phyloP scores from a whole-genome alignment of 164 flowering plant species.

The Chloranthus sessilifolius region DNA sequence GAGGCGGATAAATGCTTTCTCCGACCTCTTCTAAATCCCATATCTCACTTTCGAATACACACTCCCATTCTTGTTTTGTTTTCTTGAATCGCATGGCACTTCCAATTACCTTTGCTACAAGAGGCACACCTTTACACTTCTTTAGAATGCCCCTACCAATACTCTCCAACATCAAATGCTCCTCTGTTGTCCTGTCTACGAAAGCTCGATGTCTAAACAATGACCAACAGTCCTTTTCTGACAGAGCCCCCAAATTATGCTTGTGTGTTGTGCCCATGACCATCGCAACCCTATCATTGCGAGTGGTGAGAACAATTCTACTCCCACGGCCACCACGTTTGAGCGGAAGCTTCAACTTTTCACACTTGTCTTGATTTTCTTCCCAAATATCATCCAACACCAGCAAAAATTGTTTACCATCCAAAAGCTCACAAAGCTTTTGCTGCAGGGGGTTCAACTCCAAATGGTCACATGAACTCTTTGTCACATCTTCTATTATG shows the following conservation, averaged over 20 bases:
- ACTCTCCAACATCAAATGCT: not conserved
- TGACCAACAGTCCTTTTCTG: conserved; percentile 18
- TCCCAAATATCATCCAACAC: conserved; percentile 23
- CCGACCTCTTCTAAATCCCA: conserved; percentile 4
- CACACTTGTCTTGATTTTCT: conserved; percentile 13
- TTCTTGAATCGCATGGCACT: conserved; percentile 11
- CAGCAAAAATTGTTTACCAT: conserved; percentile 10
- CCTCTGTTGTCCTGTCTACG: not conserved
- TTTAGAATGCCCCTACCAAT: conserved; percentile 12
- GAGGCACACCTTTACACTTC: not conserved
- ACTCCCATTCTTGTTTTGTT: conserved; percentile 9
- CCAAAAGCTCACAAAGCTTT: not conserved
- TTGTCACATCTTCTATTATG: not conserved
- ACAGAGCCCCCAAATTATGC: not conserved
- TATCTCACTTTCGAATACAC: conserved; percentile 6
- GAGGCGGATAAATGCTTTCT: conserved; percentile 1
- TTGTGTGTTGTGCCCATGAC: not conserved
- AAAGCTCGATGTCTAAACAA: conserved; percentile 18
- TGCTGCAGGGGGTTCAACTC: not conserved
- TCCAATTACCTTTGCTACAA: conserved; percentile 13
- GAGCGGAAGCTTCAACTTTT: not conserved
- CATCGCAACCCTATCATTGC: conserved; percentile 8
- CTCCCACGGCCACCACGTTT: conserved; percentile 8
- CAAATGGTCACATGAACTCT: not conserved
- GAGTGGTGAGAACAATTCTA: conserved; percentile 20